Base-by-base conservation (phyloP, 1,139 yeast genomes). In the Nakaseomyces uthaithaninus region DNA sequence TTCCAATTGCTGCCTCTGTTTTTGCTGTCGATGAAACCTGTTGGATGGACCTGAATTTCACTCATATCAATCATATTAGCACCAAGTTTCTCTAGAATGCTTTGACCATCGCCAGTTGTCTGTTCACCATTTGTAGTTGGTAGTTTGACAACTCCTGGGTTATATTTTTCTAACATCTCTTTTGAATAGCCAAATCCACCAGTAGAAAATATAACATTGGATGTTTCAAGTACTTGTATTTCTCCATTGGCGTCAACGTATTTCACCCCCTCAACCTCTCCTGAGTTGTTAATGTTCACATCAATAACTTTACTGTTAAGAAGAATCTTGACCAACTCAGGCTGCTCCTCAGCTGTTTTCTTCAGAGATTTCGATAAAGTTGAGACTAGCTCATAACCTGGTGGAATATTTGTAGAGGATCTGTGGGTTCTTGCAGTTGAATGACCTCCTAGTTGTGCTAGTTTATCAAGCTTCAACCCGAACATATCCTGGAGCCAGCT, bases 21-120 rank as follows among this genome's bases (percentile, higher is more conserved):
- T 41, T 71, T 66, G 34, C 77, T 78, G 49, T 80, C 83, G 46
- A 83, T 73, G 50, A 83, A 72, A 0, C 94, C 94, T n/a, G 93
- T 81, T 18, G 94, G 94, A 50, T 80, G 89, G n/a, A 83, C 80
- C 60, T 83, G 94, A 27, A 82, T 77, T 59, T 81, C 79, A 37
- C 80, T 85, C 75, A 82, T 69, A 57, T 81, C 87, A 36, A 80
- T 72, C 28, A 81, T 72, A 30, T 71, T 63, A 8, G 84, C 93
- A 23, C 80, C 74, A n/a, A 66, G 45, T 40, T 70, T 69, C 57
- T 73, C 68, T 45, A 80, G 65, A 41, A 83, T 67, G 42, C 72
- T 68, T 48, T 79, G 84, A 1, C 89, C 87, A 57, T 82, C 91
- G 10, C 91, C 91, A 2, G 86, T 72, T 2, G 93, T 84, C 50